Base-by-base conservation (phyloP, 1,139 yeast genomes). In the Barnettozyma hawaiiensis region DNA sequence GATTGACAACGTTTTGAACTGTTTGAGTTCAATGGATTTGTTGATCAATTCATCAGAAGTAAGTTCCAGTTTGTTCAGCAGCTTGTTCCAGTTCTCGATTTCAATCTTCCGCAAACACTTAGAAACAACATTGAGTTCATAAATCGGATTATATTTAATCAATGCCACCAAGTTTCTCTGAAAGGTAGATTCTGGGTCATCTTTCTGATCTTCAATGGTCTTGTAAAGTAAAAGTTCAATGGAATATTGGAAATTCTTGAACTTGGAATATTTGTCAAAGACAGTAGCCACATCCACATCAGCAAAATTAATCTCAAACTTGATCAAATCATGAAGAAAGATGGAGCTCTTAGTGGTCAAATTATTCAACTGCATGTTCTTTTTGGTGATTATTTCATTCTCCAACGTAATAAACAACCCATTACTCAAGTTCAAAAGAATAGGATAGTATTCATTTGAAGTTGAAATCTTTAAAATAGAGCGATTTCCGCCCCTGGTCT, bases 31-130 rank as follows among this genome's bases (percentile, higher is more conserved):
- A 39, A 71, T 63, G 31, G 67, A 54, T 50, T 59, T 47, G 44
- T 64, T 57, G 7, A 72, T 51, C 15, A 69, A 45, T 20, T 62
- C 63, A 41, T 72, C 62, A 20, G 78, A 72, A 8, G 67, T 58
- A 45, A 65, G 58, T 3, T 60, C 52, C 14, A 70, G 50, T 31
- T 61, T 62, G 6, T 62, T 57, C 53, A 82, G 79, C 29, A 81
- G 64, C 18, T 61, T 62, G 14, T 66, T 61, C 90, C 90, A 82
- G 49, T 76, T 75, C 41, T 73, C 71, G 19, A 73, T 69, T 54
- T 82, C 92, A 15, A 81, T 80, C 53, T 83, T 82, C 47, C 87
- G 70, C 24, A 85, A 65, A 57, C 81, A 76, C 20, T 76, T 75
- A 16, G 79, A 74, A 11, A 77, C 63, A 14, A 77, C 73, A 35